Evolutionary conservation across 345 rosid genomes (phyloP), one percentile per base, ranked within the genome.

Genomic region (Salix brachista): DNA sequence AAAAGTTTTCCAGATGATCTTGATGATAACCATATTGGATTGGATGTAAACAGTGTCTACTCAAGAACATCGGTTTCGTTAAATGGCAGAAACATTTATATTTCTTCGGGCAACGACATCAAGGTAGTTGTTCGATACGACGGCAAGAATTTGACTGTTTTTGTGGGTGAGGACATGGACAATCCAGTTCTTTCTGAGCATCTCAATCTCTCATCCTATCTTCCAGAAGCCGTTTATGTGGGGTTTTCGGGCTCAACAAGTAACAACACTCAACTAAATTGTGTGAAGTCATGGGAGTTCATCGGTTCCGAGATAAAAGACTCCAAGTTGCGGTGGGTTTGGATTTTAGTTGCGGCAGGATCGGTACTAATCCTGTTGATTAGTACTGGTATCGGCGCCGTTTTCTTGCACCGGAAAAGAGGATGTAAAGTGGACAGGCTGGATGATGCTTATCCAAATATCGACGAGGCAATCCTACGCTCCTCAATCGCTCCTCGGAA

Each of bases 1-100:
- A 84, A 80, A 89, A 92, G 89, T 78, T 78, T 71, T 41, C 73
- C 79, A 0, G 77, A 72, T n/a, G 96, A 92, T 80, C 32, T 85
- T 37, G 93, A 91, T 42, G 84, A 76, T 46, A 91, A 91, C 76
- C 97, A 92, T 70, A 87, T 92, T 26, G 97, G 89, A 30, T 74
- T 92, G 73, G 88, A 94, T 54, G 36, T 92, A 21, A 87, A 89
- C 62, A 84, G 78, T 41, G 65, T 88, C 74, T 37, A 81, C 41
- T 92, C 94, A 0, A 32, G 73, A 66, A 30, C 34, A 32, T 92
- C 89, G 79, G 77, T 80, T n/a, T 62, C 92, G 1, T 79, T 91
- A 80, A 86, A 23, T 9, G 25, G 61, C 10, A 73, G 50, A 0
- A 86, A 86, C 10, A 74, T 89, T 44, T 36, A 37, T 64, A 75